Conservation (phyloP, 2,329 filamentous ascomycete genomes). For the Coleophoma eucalyptorum region DNA sequence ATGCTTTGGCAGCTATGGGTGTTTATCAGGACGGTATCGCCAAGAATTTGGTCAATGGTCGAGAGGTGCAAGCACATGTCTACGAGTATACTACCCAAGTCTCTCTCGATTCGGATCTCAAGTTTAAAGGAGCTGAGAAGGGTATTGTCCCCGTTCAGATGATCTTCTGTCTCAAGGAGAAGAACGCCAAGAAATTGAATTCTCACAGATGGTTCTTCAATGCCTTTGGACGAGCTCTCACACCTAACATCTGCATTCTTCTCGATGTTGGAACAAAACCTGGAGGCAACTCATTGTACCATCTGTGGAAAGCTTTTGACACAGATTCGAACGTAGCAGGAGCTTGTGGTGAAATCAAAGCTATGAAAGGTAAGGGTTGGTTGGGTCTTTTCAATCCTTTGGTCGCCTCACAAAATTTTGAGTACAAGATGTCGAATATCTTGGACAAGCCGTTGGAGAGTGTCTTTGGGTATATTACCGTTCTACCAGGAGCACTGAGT, state of each 20-base stretch:
- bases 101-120: constrained; percentile 88
- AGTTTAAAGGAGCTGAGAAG: constrained; percentile 99
- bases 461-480: constrained; percentile 97
- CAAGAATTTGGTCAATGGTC: constrained; percentile 96
- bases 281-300: constrained; percentile 85
- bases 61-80: constrained; percentile 91
- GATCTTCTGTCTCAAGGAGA: constrained; percentile 97
- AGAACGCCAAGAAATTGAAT: constrained; percentile 96
- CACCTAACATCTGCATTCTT: constrained; percentile 94
- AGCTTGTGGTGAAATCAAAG: constrained; percentile 95
- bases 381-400: constrained; percentile 85
- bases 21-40: constrained; percentile 98
- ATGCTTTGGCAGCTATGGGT: constrained; percentile 92
- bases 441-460: constrained; percentile 96
- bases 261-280: constrained; percentile 95
- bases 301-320: constrained; percentile 98
- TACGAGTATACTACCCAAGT: constrained; percentile 99
- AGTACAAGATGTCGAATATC: constrained; percentile 99
- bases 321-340: constrained; percentile 96
- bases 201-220: constrained; percentile 99
- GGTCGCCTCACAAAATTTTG: constrained; percentile 96
- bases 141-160: constrained; percentile 97
- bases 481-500: constrained; percentile 89
- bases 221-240: constrained; percentile 86
- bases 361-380: constrained; percentile 85